phyloP scores from a whole-genome alignment of 495 filamentous ascomycete genomes.

The Extremus antarcticus region DNA sequence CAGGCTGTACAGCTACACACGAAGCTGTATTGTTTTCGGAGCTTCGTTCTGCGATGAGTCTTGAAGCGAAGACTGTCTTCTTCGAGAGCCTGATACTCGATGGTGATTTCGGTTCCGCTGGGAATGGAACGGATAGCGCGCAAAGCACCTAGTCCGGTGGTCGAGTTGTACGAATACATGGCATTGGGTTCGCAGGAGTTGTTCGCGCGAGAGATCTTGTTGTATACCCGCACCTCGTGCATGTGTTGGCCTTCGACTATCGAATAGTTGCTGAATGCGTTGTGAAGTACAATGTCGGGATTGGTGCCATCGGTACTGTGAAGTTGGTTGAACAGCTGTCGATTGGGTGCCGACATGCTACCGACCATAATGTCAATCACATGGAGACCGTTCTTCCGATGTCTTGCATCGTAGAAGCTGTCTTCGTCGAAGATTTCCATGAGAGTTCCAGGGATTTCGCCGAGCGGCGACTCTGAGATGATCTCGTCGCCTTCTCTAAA shows the following conservation, averaged over 20 bases:
- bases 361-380: neutral
- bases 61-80: neutral
- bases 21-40: neutral
- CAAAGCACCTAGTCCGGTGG: neutral
- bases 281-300: neutral
- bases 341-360: neutral
- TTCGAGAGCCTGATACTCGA: neutral
- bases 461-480: neutral
- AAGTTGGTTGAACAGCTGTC: neutral
- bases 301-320: neutral
- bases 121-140: neutral
- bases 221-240: neutral
- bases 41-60: neutral
- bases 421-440: neutral
- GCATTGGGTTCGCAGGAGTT: neutral
- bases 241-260: neutral
- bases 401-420: neutral
- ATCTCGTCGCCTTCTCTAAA: neutral
- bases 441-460: neutral
- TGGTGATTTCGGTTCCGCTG: neutral
- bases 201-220: neutral
- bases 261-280: neutral
- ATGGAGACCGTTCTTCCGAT: neutral
- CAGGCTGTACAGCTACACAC: neutral
- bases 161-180: neutral